These are phyloP conservation scores for Diddensiella santjacobensis DNA, from an alignment of 805 yeast species.

Conservation along the genomic window DNA sequence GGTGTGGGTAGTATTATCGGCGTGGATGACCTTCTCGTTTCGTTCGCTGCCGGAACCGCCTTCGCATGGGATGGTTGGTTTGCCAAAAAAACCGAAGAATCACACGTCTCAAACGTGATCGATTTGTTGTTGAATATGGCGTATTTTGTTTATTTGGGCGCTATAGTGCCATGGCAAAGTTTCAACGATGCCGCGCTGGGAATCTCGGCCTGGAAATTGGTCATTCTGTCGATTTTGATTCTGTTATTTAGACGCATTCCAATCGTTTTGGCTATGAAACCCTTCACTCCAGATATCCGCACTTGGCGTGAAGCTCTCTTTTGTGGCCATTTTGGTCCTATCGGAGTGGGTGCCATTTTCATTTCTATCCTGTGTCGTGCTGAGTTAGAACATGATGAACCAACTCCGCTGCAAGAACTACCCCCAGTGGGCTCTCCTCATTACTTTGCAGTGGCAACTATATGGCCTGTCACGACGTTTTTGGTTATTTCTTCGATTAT, in stretches of 20 bases:
- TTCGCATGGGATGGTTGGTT: constrained; percentile 94
- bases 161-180: constrained; percentile 83
- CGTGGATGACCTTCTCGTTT: constrained; percentile 80
- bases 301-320: constrained; percentile 92
- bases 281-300: constrained; percentile 79
- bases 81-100: constrained; percentile 73
- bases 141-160: constrained; percentile 85
- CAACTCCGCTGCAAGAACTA: constrained; percentile 52
- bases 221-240: constrained; percentile 68
- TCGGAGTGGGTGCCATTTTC: constrained; percentile 91
- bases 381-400: constrained; percentile 57
- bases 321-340: constrained; percentile 95
- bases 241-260: constrained; percentile 79
- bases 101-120: constrained; percentile 86
- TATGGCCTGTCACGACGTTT: constrained; percentile 85
- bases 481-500: constrained; percentile 75
- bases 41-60: constrained; percentile 91
- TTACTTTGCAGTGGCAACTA: constrained; percentile 54
- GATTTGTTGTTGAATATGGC: constrained; percentile 79
- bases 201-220: constrained; percentile 71
- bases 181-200: constrained; percentile 64
- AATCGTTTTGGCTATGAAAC: constrained; percentile 68
- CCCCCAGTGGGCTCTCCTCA: constrained; percentile 49
- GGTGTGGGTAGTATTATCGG: constrained; percentile 88
- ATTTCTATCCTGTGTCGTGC: constrained; percentile 77